Conservation (phyloP, 2,329 filamentous ascomycete genomes). For the Aureobasidium leucospermi region DNA sequence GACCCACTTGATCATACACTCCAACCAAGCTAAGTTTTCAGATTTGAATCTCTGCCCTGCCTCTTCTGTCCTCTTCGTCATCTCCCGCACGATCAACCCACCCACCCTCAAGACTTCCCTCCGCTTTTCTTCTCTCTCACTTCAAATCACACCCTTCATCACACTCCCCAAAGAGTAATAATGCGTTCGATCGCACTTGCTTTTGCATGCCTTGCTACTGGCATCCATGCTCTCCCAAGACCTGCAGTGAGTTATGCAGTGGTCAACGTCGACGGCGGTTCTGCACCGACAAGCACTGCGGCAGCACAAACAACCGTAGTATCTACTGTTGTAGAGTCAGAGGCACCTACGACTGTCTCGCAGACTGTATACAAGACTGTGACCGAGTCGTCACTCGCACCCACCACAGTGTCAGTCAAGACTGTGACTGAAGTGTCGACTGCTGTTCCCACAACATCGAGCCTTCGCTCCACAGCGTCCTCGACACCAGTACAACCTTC, state of each 20-base stretch:
- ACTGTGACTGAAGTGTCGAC: slow-evolving; percentile 10
- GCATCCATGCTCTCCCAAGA: slow-evolving; percentile 22
- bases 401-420: slow-evolving; percentile 1
- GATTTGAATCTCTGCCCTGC: neutral
- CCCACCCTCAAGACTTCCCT: neutral
- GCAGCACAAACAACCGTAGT: slow-evolving; percentile 19
- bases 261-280: slow-evolving; percentile 23
- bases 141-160: neutral
- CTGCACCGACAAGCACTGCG: slow-evolving; percentile 16
- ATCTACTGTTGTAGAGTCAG: slow-evolving; percentile 19
- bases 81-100: slow-evolving; percentile 2
- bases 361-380: slow-evolving; percentile 12
- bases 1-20: slow-evolving; percentile 8
- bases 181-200: slow-evolving; percentile 17
- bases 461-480: neutral
- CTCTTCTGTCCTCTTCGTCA: neutral
- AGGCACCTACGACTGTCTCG: slow-evolving; percentile 9
- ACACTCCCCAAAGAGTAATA: neutral
- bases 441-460: slow-evolving; percentile 10
- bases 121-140: neutral
- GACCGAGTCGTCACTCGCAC: slow-evolving; percentile 2
- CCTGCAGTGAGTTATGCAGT: slow-evolving; percentile 24
- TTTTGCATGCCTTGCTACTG: slow-evolving; percentile 19
- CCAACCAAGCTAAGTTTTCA: slow-evolving; percentile 6
- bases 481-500: slow-evolving; percentile 9